These are phyloP conservation scores for Cutaneotrichosporon dermatis DNA, from an alignment of 1,284 basidiomycete genomes.

Conservation along the genomic window DNA sequence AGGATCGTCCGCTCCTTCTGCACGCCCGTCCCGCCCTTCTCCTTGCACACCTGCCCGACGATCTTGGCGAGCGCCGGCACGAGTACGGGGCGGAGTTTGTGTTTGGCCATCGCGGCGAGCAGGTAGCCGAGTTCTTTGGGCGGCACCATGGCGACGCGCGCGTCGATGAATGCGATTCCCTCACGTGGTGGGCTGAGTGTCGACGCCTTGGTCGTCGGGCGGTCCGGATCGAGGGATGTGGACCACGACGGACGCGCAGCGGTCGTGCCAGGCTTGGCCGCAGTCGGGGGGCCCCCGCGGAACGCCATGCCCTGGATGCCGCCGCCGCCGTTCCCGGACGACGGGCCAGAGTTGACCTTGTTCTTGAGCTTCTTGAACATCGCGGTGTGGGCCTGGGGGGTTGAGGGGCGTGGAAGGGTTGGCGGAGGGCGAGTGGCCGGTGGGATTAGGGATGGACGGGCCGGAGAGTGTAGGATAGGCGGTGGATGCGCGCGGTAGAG, in stretches of 20 bases:
- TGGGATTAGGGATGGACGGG: no score
- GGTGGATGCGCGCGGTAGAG: no score
- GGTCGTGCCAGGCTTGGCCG: conserved; percentile 1
- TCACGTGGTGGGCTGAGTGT: conserved; percentile 6
- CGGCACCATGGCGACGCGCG: conserved; percentile 10
- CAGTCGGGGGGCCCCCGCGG: conserved; percentile 4
- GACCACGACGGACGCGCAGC: conserved; percentile 14
- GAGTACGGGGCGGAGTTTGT: conserved; percentile 17
- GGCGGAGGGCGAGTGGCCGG: background rate
- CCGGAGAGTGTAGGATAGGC: no score
- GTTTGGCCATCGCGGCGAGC: conserved; percentile 13
- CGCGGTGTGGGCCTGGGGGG: background rate
- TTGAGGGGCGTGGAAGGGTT: background rate
- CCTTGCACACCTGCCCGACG: conserved; percentile 13
- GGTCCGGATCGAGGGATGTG: conserved; percentile 13
- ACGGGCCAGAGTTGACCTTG: background rate
- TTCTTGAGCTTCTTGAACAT: conserved; percentile 15
- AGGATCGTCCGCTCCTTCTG: conserved; percentile 12
- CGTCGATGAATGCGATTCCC: conserved; percentile 19
- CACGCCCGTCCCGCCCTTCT: conserved; percentile 11
- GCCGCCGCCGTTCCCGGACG: background rate
- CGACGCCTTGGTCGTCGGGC: background rate
- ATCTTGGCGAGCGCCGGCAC: conserved; percentile 19
- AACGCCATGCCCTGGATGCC: conserved; percentile 12
- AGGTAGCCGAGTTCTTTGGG: conserved; percentile 16